Base-by-base conservation (phyloP, 2,329 filamentous ascomycete species). In the Epichloe hybrida region DNA sequence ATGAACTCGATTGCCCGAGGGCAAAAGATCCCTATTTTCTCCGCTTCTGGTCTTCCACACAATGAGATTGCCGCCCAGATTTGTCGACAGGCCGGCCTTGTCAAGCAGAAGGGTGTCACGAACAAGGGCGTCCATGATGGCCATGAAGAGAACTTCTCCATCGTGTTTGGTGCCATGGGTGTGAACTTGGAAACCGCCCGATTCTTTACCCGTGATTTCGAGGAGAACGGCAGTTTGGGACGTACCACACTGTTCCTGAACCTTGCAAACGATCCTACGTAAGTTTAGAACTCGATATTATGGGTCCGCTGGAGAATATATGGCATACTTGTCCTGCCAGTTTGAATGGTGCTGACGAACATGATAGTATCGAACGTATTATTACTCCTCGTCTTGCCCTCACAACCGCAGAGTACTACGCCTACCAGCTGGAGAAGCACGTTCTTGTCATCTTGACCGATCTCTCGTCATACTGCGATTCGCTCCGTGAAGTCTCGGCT, bases 11-110 rank as follows among this genome's bases (percentile, higher is more conserved):
- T 97, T 69, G 93, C 94, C 57, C 89, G 93, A 80, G 93, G 93
- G 56, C 93, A 98, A 70, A 98, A 98, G 79, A 98, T 98, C 58
- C 93, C 94, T 61, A 98, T 98, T 64, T 98, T 98, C 81, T 98
- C 93, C 27, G 89, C 93, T 50, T 84, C 93, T 54, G 93, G 93
- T 89, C 81, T 98, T 53, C 94, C 94, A 39, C 94, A 98, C 75
- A 98, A 98, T 74, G 93, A 98, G 76, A 97, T 98, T 64, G 94
- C 94, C 52, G 94, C 93, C 45, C 90, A 96, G 73, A 98, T 98
- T 71, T 96, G 90, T 76, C 84, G 94, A 72, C 93, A 98, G 72
- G 93, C 93, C 61, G 82, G 91, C 70, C 74, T 98, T 66, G 94
- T 97, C 57, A 83, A 89, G 70, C 72, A 77, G 60, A 64, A 88